phyloP scores from a whole-genome alignment of 441 rosid genomes.

The Pelargonium australe region DNA sequence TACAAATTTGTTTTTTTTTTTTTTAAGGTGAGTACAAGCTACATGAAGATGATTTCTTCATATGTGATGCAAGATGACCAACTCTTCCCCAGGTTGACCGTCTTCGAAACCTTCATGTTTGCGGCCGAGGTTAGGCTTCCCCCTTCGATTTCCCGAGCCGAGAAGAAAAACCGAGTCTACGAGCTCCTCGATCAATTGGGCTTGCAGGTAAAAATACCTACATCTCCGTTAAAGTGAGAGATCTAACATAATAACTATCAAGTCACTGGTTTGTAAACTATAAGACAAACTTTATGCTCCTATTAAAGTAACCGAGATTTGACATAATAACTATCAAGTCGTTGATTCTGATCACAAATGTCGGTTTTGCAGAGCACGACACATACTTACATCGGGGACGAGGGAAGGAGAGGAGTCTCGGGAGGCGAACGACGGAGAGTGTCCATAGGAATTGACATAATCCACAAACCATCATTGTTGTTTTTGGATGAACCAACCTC shows the following conservation, averaged over 20 bases:
- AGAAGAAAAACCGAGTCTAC: slow-evolving; percentile 61
- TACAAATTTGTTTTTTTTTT: no score
- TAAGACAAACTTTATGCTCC: no score
- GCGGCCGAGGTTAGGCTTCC: slow-evolving; percentile 86
- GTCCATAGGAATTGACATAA: slow-evolving; percentile 71
- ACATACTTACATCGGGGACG: slow-evolving; percentile 64
- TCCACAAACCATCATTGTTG: slow-evolving; percentile 66
- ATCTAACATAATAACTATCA: no score
- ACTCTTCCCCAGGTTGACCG: slow-evolving; percentile 68
- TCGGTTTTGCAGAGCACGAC: slow-evolving; percentile 36
- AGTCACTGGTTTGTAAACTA: no score
- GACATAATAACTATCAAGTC: no score
- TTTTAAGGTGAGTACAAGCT: slow-evolving; percentile 50
- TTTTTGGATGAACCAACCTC: slow-evolving; percentile 89
- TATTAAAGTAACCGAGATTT: no score
- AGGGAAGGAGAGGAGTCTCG: slow-evolving; percentile 76
- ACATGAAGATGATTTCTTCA: slow-evolving; percentile 72
- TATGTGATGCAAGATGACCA: slow-evolving; percentile 92
- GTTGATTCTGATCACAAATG: background rate
- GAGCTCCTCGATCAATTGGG: slow-evolving; percentile 73
- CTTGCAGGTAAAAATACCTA: slow-evolving; percentile 33
- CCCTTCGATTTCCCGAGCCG: slow-evolving; percentile 49
- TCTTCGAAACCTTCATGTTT: slow-evolving; percentile 67
- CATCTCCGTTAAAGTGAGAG: no score
- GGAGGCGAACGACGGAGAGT: slow-evolving; percentile 79